phyloP scores from a whole-genome alignment of 176 grass and related monocot genomes.

The Cocos nucifera region DNA sequence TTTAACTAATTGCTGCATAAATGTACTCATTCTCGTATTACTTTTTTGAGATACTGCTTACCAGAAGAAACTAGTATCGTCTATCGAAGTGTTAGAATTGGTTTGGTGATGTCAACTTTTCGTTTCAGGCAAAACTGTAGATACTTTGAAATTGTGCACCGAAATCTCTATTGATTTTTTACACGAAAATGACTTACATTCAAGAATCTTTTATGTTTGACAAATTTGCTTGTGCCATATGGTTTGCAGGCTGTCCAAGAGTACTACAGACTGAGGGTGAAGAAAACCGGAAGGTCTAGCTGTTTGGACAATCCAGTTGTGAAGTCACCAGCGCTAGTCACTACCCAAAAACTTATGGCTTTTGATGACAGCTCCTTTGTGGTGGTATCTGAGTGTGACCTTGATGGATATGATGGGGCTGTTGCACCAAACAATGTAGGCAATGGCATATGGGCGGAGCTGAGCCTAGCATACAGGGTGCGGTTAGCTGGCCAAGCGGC shows the following conservation, averaged over 20 bases:
- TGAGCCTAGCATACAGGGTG: conserved; percentile 60
- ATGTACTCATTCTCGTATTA: too few species aligned
- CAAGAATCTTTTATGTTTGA: too few species aligned
- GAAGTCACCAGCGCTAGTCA: conserved; percentile 29
- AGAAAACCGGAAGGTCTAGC: conserved; percentile 24
- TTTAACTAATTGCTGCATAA: too few species aligned
- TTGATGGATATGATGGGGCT: conserved; percentile 52
- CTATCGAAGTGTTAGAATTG: too few species aligned
- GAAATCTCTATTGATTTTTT: too few species aligned
- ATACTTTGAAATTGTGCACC: too few species aligned
- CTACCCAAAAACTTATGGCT: conserved; percentile 33
- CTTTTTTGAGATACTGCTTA: too few species aligned
- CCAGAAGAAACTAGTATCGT: too few species aligned
- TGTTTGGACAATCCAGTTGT: conserved; percentile 20
- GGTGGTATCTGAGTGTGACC: conserved; percentile 70
- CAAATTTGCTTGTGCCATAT: too few species aligned
- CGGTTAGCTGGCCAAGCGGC: conserved; percentile 62
- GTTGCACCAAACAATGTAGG: conserved; percentile 20
- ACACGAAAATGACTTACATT: too few species aligned
- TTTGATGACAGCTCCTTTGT: conserved; percentile 72
- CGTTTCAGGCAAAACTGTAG: too few species aligned
- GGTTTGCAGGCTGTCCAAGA: conserved; percentile 60
- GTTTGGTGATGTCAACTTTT: too few species aligned
- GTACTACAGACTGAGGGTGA: conserved; percentile 60
- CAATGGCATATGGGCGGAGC: conserved; percentile 43